Evolutionary conservation across 495 filamentous ascomycete genomes (phyloP).

Genomic region (Aspergillus panamensis): DNA sequence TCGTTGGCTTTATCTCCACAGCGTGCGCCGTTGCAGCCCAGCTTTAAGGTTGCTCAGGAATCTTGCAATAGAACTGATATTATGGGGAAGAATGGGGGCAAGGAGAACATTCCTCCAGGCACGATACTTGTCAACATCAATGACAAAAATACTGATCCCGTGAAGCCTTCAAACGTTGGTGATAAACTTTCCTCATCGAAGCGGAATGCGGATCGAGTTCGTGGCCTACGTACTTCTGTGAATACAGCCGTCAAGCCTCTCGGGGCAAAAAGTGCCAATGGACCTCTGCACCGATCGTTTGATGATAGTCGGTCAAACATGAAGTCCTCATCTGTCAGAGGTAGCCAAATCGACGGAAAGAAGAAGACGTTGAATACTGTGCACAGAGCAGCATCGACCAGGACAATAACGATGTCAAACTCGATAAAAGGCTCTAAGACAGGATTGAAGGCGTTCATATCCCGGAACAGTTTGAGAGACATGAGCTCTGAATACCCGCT

Average conservation of each 20-base stretch:
- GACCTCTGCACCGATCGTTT: constrained; percentile 3
- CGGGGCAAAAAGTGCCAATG: constrained; percentile 11
- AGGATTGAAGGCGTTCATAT: constrained; percentile 17
- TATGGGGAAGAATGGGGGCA: constrained; percentile 43
- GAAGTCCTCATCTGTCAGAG: constrained; percentile 1
- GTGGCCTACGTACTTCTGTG: background rate
- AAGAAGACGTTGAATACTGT: background rate
- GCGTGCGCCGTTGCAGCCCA: constrained; percentile 38
- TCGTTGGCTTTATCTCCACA: constrained; percentile 28
- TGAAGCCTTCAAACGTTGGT: constrained; percentile 10
- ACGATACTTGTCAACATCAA: constrained; percentile 14
- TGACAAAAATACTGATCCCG: constrained; percentile 14
- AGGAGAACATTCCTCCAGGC: constrained; percentile 48
- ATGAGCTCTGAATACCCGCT: constrained; percentile 48
- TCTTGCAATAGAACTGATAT: constrained; percentile 29
- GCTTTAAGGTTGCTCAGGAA: constrained; percentile 32
- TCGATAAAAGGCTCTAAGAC: constrained; percentile 23
- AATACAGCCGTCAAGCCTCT: constrained; percentile 5
- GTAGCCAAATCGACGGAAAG: background rate
- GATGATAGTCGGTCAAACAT: constrained; percentile 16
- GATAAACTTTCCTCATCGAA: constrained; percentile 2
- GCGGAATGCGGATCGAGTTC: background rate
- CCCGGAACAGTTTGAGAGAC: constrained; percentile 14
- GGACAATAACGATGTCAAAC: constrained; percentile 13
- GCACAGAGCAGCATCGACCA: constrained; percentile 10